Percentiles rank a stretch among this genome's conserved stretches.
These are phyloP conservation scores for Aspergillus latus DNA, from an alignment of 2,329 filamentous ascomycete species.

Conservation along the genomic window DNA sequence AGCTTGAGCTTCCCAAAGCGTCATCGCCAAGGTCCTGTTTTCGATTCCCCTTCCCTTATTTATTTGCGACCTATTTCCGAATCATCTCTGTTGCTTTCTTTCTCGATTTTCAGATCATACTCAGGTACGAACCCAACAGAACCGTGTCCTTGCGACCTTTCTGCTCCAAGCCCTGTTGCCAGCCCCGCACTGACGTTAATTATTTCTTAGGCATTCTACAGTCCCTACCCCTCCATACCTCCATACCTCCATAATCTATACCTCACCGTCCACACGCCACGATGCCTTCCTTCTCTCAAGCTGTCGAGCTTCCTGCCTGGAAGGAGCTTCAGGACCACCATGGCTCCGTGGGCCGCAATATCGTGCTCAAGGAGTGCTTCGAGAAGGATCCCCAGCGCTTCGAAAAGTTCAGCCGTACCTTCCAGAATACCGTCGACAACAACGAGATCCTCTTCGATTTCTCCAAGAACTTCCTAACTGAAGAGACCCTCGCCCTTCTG, in stretches of 20 bases:
- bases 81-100: constrained; percentile 5
- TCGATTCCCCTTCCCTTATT: constrained; percentile 13
- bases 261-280: constrained; percentile 18
- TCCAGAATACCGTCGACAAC: constrained; percentile 73
- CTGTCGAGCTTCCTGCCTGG: constrained; percentile 84
- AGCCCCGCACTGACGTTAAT: constrained; percentile 32
- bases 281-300: constrained; percentile 60
- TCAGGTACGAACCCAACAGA: constrained; percentile 8
- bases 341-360: constrained; percentile 78
- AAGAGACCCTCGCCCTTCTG: constrained; percentile 84
- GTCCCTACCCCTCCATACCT: not conserved
- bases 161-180: not conserved
- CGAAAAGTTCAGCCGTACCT: constrained; percentile 83
- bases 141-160: not conserved
- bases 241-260: not conserved
- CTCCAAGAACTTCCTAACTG: constrained; percentile 96
- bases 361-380: constrained; percentile 92
- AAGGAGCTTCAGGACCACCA: constrained; percentile 88
- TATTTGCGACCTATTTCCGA: constrained; percentile 12
- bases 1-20: constrained; percentile 17
- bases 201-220: constrained; percentile 4
- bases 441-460: constrained; percentile 96
- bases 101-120: not conserved
- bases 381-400: constrained; percentile 84
- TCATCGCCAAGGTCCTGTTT: constrained; percentile 14